Conservation (phyloP, 1,284 basidiomycete genomes). For the Cryptococcus hybrid region DNA sequence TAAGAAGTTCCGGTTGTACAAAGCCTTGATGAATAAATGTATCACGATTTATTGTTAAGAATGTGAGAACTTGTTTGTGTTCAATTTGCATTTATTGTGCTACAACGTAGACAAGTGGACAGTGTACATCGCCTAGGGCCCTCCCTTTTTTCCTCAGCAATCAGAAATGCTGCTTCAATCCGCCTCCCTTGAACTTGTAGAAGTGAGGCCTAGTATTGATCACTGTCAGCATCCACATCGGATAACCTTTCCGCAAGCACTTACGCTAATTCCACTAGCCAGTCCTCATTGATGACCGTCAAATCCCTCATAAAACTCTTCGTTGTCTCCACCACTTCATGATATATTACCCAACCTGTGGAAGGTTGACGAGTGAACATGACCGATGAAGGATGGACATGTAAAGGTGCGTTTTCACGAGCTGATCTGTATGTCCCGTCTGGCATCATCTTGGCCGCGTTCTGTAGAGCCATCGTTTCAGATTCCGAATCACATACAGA, state of each 20-base stretch:
- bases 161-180: slow-evolving; percentile 40
- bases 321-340: slow-evolving; percentile 96
- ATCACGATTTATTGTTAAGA: too few relatives aligned
- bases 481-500: neutral
- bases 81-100: too few relatives aligned
- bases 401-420: slow-evolving; percentile 75
- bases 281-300: slow-evolving; percentile 56
- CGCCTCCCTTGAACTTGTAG: slow-evolving; percentile 46
- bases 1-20: neutral
- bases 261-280: slow-evolving; percentile 55
- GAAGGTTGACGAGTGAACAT: slow-evolving; percentile 88
- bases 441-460: slow-evolving; percentile 81
- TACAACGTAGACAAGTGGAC: too few relatives aligned
- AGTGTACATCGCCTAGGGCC: too few relatives aligned
- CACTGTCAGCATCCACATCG: neutral
- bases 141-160: neutral
- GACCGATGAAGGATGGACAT: slow-evolving; percentile 91
- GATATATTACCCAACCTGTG: slow-evolving; percentile 90
- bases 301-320: slow-evolving; percentile 62
- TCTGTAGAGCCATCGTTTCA: slow-evolving; percentile 43
- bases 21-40: too few relatives aligned
- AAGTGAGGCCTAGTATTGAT: slow-evolving; percentile 37
- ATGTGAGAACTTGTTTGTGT: too few relatives aligned
- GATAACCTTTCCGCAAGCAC: slow-evolving; percentile 7
- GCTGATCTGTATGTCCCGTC: slow-evolving; percentile 88